These are phyloP conservation scores for Xylaria flabelliformis DNA, from an alignment of 495 filamentous ascomycete genomes.

Conservation along the genomic window DNA sequence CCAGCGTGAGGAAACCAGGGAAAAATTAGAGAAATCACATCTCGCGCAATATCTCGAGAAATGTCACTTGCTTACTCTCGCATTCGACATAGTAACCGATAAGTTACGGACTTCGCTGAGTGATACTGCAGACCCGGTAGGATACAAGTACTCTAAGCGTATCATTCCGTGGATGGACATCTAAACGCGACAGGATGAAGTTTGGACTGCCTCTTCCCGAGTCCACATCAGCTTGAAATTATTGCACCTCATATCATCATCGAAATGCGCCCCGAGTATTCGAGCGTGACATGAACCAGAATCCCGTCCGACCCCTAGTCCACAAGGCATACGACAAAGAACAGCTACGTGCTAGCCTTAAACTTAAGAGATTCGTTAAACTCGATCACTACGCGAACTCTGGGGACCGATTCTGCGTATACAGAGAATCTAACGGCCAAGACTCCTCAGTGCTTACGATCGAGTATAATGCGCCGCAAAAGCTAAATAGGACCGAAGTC, in stretches of 20 bases:
- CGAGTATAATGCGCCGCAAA: constrained; percentile 56
- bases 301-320: constrained; percentile 40
- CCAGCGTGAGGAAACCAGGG: too few relatives aligned
- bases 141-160: constrained; percentile 43
- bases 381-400: constrained; percentile 43
- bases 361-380: constrained; percentile 38
- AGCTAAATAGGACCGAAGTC: constrained; percentile 43
- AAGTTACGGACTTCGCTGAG: constrained; percentile 32
- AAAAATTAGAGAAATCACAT: too few relatives aligned
- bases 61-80: constrained; percentile 39
- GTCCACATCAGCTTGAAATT: too few relatives aligned
- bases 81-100: too few relatives aligned
- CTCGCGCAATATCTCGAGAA: constrained; percentile 41
- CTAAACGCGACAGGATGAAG: constrained; percentile 32
- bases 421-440: constrained; percentile 36
- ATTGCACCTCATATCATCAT: constrained; percentile 35
- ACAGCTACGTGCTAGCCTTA: constrained; percentile 35
- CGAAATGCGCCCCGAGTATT: constrained; percentile 41
- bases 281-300: constrained; percentile 37
- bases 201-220: constrained; percentile 35
- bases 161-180: constrained; percentile 44
- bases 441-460: constrained; percentile 43
- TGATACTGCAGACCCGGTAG: constrained; percentile 39
- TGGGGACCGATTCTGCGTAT: constrained; percentile 53
- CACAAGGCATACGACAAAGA: constrained; percentile 34